Percentiles rank a stretch among this genome's conserved stretches.
Conservation (phyloP, 1,284 basidiomycete genomes). For the Somion occarium region DNA sequence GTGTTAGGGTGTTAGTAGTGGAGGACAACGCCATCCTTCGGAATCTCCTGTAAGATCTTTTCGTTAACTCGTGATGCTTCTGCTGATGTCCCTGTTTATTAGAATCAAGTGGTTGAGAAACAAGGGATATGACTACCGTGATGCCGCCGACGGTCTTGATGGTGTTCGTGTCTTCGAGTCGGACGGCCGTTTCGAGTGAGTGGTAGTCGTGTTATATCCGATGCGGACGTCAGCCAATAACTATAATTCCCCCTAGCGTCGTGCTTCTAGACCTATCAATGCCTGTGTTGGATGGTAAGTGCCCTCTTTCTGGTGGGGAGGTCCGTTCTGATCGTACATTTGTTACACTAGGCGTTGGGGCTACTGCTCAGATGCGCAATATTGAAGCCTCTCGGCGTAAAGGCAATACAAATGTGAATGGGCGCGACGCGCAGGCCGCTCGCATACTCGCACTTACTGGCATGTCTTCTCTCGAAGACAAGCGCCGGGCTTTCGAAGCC, state of each 20-base stretch:
- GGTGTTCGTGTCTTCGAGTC: constrained; percentile 76
- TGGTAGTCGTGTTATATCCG: constrained; percentile 14
- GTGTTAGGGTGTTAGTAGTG: constrained; percentile 59
- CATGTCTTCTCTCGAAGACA: constrained; percentile 89
- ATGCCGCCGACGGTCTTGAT: constrained; percentile 81
- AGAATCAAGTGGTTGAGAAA: constrained; percentile 78
- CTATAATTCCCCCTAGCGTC: constrained; percentile 52
- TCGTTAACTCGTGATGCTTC: constrained; percentile 9
- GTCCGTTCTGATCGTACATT: not conserved
- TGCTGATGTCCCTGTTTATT: constrained; percentile 24
- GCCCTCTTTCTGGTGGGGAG: not conserved
- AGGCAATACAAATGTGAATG: constrained; percentile 15
- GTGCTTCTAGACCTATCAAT: constrained; percentile 90
- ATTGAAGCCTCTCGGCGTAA: constrained; percentile 58
- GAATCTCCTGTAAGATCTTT: constrained; percentile 54
- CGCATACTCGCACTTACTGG: constrained; percentile 91
- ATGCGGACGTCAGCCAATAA: no score
- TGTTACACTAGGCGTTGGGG: constrained; percentile 58
- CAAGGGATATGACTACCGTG: constrained; percentile 74
- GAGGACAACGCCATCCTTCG: constrained; percentile 81
- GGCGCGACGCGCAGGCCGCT: constrained; percentile 22
- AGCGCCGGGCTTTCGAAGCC: constrained; percentile 84
- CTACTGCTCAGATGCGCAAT: constrained; percentile 78
- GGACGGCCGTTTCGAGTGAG: constrained; percentile 75
- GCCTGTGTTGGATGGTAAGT: constrained; percentile 82